These are phyloP conservation scores for Magnusiomyces tetraspermus DNA, from an alignment of 1,139 yeast species.

Conservation along the genomic window DNA sequence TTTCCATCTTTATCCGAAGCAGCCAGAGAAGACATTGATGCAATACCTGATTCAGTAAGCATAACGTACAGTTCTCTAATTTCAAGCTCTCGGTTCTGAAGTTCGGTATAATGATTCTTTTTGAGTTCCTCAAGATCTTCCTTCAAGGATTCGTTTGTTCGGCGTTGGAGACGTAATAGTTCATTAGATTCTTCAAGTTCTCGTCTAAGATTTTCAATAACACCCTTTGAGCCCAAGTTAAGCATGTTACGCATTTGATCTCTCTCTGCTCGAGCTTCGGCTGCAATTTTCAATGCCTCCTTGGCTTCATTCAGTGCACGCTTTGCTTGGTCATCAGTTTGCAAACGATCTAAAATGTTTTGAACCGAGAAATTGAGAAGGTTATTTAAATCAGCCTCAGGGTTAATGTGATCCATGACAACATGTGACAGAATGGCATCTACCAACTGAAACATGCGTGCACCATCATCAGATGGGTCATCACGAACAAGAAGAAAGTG, in stretches of 20 bases:
- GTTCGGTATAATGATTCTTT: slow-evolving; percentile 59
- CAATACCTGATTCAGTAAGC: slow-evolving; percentile 34
- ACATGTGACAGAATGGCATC: slow-evolving; percentile 80
- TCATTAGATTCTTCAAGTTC: slow-evolving; percentile 69
- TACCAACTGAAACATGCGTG: slow-evolving; percentile 64
- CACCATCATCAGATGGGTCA: slow-evolving; percentile 48
- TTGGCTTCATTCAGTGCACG: slow-evolving; percentile 68
- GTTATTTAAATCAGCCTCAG: slow-evolving; percentile 56
- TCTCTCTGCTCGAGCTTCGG: slow-evolving; percentile 76
- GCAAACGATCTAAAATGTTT: slow-evolving; percentile 60
- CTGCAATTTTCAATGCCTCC: slow-evolving; percentile 56
- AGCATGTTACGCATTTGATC: slow-evolving; percentile 68
- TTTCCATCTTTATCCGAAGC: slow-evolving; percentile 19
- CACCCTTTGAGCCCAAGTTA: slow-evolving; percentile 75
- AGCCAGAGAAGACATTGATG: slow-evolving; percentile 1
- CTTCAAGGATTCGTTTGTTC: slow-evolving; percentile 54
- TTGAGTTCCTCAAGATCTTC: slow-evolving; percentile 61
- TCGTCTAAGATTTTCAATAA: slow-evolving; percentile 57
- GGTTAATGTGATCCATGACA: slow-evolving; percentile 44
- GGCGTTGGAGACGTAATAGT: slow-evolving; percentile 55
- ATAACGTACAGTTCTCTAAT: slow-evolving; percentile 74
- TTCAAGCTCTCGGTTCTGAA: slow-evolving; percentile 81
- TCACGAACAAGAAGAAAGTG: slow-evolving; percentile 55
- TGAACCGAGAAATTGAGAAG: slow-evolving; percentile 81
- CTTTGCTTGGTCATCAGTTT: slow-evolving; percentile 84